Evolutionary conservation across 805 yeast species (phyloP).

Genomic region (Schwanniomyces polymorphus): DNA sequence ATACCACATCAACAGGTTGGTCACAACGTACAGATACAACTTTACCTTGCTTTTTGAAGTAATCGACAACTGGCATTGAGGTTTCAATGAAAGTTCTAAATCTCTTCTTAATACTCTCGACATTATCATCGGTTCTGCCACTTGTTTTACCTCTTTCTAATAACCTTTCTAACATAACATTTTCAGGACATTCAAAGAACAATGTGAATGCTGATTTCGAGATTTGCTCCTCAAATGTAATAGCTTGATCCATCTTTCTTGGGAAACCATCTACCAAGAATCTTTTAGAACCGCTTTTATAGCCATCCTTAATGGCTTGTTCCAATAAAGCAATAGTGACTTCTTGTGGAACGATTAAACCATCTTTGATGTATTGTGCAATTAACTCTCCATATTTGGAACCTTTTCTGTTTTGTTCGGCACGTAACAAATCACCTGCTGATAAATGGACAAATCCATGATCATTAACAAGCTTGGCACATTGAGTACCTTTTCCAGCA

Average conservation of each 20-base stretch:
- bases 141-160: conserved; percentile 91
- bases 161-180: conserved; percentile 80
- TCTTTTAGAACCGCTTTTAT: conserved; percentile 50
- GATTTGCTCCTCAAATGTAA: conserved; percentile 79
- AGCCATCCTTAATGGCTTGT: conserved; percentile 67
- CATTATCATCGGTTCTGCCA: conserved; percentile 92
- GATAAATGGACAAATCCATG: conserved; percentile 83
- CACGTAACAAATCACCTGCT: conserved; percentile 96
- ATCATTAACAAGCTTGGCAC: conserved; percentile 78
- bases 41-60: conserved; percentile 68
- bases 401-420: conserved; percentile 82
- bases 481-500: conserved; percentile 97
- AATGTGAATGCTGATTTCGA: conserved; percentile 71
- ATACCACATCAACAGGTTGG: conserved; percentile 77
- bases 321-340: conserved; percentile 82
- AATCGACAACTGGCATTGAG: conserved; percentile 90
- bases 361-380: conserved; percentile 80
- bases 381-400: conserved; percentile 85
- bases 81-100: conserved; percentile 85
- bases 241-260: conserved; percentile 96
- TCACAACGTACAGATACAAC: conserved; percentile 82
- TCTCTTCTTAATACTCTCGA: conserved; percentile 87
- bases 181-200: conserved; percentile 80
- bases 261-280: conserved; percentile 97
- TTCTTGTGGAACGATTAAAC: conserved; percentile 90